Evolutionary conservation across 169 alveolate species (phyloP).

Genomic region (Miamiensis avidus): DNA sequence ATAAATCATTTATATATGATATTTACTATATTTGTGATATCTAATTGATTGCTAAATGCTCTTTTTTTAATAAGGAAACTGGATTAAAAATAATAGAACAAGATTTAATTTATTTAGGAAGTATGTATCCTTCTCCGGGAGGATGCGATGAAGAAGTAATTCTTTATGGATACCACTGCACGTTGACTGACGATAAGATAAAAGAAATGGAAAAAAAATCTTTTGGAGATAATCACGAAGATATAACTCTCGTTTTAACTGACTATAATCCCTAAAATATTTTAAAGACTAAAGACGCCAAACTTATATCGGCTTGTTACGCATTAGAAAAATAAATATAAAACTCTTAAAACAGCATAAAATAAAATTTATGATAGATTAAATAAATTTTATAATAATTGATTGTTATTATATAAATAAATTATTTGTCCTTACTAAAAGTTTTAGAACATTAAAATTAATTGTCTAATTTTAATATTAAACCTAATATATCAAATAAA

Average conservation of each 20-base stretch:
- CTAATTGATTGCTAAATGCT: too few species aligned
- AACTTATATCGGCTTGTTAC: conserved; percentile 26
- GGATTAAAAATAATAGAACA: conserved; percentile 25
- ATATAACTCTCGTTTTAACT: conserved; percentile 23
- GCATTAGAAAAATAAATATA: background rate
- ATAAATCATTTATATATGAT: background rate
- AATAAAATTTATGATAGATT: too few species aligned
- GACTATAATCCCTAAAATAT: conserved; percentile 35
- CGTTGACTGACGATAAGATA: conserved; percentile 20
- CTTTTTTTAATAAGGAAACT: conserved; percentile 7
- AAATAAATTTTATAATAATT: too few species aligned
- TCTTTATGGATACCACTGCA: conserved; percentile 23
- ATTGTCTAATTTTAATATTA: too few species aligned
- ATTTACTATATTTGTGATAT: too few species aligned
- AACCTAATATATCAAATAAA: too few species aligned
- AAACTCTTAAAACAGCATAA: background rate
- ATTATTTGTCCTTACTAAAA: too few species aligned
- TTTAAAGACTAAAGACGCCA: conserved; percentile 30
- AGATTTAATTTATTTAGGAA: conserved; percentile 27
- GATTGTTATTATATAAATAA: too few species aligned
- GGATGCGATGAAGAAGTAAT: conserved; percentile 44
- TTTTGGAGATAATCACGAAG: conserved; percentile 40
- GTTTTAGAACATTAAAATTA: too few species aligned
- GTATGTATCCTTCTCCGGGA: conserved; percentile 33
- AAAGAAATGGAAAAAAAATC: conserved; percentile 28